Base-by-base conservation (phyloP, 2,329 filamentous ascomycete genomes). In the Didymella arachidicola region DNA sequence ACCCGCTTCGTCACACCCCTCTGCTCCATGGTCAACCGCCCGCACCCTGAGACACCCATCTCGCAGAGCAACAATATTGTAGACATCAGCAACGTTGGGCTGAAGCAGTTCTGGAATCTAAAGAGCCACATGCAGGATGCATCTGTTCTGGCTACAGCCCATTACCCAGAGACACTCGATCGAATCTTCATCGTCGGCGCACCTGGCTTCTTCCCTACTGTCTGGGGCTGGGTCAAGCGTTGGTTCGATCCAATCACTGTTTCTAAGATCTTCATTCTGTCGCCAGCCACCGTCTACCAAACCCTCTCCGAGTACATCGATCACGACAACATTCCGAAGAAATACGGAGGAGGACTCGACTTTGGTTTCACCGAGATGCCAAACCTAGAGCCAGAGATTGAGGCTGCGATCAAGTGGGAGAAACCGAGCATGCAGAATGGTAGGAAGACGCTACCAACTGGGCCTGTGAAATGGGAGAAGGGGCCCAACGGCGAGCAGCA, bases 51-150 rank as follows among this genome's bases (percentile, higher is more conserved):
- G 63, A 93, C 91, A n/a, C 94, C 94, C 7, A 92, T 97, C 68
- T 94, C 93, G 38, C 89, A 95, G 69, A 93, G 90, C 72, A 97
- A 91, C 69, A 97, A 97, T 79, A 96, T 98, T 68, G 93, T 97
- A 57, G 94, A 98, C 76, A 92, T 98, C 63, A 90, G 87, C 16
- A 88, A 89, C 14, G 93, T 97, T 26, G 92, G 92, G 6, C 78
- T 98, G 76, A 92, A 91, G 81, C 93, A 96, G 80, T 97, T 97
- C 77, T 97, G 94, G 94, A 96, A 96, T 78, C 79, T 98, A 62
- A 95, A 96, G 82, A 81, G 80, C 25, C 94, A 97, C 77, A 96
- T 98, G 93, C 93, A 97, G 79, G 90, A 93, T 71, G 93, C 93
- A 2, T 93, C 90, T 72, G 86, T 89, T 59, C 82, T 97, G 53